These are phyloP conservation scores for Blastobotrys attinorum DNA, from an alignment of 805 yeast species.

Conservation along the genomic window DNA sequence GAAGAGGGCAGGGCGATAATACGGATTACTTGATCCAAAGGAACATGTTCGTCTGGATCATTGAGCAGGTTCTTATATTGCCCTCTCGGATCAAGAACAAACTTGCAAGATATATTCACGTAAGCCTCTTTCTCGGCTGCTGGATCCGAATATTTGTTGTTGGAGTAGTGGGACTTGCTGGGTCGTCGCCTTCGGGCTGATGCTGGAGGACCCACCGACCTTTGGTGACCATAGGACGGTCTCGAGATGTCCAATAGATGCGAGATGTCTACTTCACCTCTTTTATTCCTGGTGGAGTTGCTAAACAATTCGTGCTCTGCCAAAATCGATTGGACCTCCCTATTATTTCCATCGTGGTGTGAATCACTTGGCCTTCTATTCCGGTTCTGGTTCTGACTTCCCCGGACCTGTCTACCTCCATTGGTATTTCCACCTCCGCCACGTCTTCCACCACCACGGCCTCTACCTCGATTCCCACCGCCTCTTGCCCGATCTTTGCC, in stretches of 20 bases:
- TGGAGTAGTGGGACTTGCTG: background rate
- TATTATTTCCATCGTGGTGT: background rate
- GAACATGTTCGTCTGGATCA: slow-evolving; percentile 72
- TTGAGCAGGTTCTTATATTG: slow-evolving; percentile 49
- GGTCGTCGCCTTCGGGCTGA: slow-evolving; percentile 1
- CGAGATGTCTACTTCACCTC: slow-evolving; percentile 17
- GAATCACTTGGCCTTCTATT: too few species aligned
- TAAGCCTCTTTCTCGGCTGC: slow-evolving; percentile 24
- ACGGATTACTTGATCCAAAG: slow-evolving; percentile 52
- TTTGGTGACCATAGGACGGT: slow-evolving; percentile 1
- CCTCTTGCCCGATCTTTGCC: background rate
- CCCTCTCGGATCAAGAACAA: slow-evolving; percentile 62
- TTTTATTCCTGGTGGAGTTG: slow-evolving; percentile 2
- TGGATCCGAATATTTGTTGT: slow-evolving; percentile 1
- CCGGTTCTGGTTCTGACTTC: background rate
- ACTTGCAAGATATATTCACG: slow-evolving; percentile 77
- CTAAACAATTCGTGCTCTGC: background rate
- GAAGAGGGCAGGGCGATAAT: slow-evolving; percentile 63
- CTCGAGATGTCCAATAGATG: slow-evolving; percentile 13
- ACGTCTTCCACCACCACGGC: slow-evolving; percentile 1
- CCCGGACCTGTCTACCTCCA: background rate
- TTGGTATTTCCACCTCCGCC: background rate
- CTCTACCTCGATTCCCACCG: background rate
- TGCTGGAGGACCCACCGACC: background rate
- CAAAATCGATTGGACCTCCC: background rate